Evolutionary conservation across 176 grass and related monocot species (phyloP).

Genomic region (Eleusine coracana): DNA sequence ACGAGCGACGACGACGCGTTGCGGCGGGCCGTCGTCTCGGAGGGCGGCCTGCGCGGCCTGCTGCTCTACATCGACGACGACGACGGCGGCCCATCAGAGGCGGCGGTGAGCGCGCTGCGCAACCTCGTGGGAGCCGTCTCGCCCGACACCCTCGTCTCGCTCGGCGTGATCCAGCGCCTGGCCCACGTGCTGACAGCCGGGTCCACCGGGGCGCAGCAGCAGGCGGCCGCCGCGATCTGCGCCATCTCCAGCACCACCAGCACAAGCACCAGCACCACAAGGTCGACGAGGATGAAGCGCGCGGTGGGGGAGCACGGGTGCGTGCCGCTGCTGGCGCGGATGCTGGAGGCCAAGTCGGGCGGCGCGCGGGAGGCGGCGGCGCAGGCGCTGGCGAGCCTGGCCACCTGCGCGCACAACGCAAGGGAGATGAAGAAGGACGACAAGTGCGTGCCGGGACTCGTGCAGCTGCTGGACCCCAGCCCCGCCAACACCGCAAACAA

Average conservation of each 20-base stretch:
- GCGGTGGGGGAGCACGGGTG: slow-evolving; percentile 61
- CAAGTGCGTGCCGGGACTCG: slow-evolving; percentile 74
- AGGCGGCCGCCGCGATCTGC: slow-evolving; percentile 57
- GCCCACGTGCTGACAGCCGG: slow-evolving; percentile 70
- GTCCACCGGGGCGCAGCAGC: slow-evolving; percentile 67
- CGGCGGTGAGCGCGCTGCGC: slow-evolving; percentile 60
- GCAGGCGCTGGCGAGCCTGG: slow-evolving; percentile 79
- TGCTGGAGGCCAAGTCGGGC: slow-evolving; percentile 76
- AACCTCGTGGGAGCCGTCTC: slow-evolving; percentile 68
- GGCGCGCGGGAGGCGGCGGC: slow-evolving; percentile 67
- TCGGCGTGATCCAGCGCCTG: slow-evolving; percentile 76
- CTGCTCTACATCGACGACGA: slow-evolving; percentile 61
- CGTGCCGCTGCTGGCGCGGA: slow-evolving; percentile 57
- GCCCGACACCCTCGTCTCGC: slow-evolving; percentile 53
- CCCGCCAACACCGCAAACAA: slow-evolving; percentile 82
- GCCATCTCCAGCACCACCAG: slow-evolving; percentile 42
- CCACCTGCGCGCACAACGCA: slow-evolving; percentile 50
- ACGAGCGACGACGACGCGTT: slow-evolving; percentile 61
- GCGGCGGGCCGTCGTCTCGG: slow-evolving; percentile 61
- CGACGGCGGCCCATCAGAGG: slow-evolving; percentile 43
- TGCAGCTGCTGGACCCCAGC: slow-evolving; percentile 87
- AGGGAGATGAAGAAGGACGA: slow-evolving; percentile 69
- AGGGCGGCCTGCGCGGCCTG: slow-evolving; percentile 72
- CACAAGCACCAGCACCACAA: background rate
- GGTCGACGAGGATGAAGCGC: slow-evolving; percentile 47